phyloP scores from a whole-genome alignment of 2,329 filamentous ascomycete genomes.

The Cercospora canescens region DNA sequence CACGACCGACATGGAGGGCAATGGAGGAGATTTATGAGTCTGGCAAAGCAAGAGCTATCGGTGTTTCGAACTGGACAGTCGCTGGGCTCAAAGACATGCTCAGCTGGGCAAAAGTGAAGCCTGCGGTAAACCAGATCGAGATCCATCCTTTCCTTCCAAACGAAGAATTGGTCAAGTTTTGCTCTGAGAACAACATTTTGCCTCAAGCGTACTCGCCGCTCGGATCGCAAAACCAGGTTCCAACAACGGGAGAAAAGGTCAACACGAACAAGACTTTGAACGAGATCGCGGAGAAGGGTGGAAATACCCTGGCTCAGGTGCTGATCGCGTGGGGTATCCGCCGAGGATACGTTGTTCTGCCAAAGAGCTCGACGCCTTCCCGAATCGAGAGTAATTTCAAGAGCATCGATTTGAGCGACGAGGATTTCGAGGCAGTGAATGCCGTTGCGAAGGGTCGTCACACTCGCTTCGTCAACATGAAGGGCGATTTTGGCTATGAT shows the following conservation, averaged over 20 bases:
- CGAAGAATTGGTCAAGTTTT: conserved; percentile 58
- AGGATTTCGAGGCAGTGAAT: conserved; percentile 61
- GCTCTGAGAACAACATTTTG: conserved; percentile 58
- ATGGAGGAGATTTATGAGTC: conserved; percentile 60
- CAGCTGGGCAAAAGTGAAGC: conserved; percentile 43
- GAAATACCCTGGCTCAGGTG: conserved; percentile 61
- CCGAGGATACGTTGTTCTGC: conserved; percentile 66
- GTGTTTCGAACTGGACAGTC: conserved; percentile 55
- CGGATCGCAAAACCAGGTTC: conserved; percentile 69
- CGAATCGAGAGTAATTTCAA: conserved; percentile 70
- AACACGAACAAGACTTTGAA: conserved; percentile 60
- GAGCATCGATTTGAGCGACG: conserved; percentile 57
- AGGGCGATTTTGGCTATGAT: conserved; percentile 75
- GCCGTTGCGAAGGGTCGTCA: conserved; percentile 65
- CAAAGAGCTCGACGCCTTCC: conserved; percentile 67
- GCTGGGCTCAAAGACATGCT: conserved; percentile 46
- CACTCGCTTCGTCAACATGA: conserved; percentile 78
- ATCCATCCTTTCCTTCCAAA: conserved; percentile 63
- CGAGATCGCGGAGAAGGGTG: conserved; percentile 58
- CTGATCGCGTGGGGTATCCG: conserved; percentile 66
- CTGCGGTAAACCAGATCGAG: conserved; percentile 51
- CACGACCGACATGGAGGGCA: conserved; percentile 61
- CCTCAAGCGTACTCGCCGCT: conserved; percentile 58
- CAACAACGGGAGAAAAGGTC: conserved; percentile 66
- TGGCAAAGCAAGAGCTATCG: conserved; percentile 56